Base-by-base conservation (phyloP, 306 rosid species). In the Malus fusca region DNA sequence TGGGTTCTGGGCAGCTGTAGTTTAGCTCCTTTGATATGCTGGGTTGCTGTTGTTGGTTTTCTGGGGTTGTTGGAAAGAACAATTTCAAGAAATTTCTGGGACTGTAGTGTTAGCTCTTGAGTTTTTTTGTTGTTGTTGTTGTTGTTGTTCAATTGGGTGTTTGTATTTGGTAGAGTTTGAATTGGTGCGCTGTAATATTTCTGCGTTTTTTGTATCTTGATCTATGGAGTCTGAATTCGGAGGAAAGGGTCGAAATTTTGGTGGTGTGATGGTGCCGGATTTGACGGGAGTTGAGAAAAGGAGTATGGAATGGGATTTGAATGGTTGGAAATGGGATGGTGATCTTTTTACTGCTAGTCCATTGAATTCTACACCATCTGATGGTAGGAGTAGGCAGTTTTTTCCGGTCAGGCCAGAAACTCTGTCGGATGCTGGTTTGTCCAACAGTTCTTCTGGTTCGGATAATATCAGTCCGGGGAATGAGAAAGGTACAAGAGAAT, bases 311-410 rank as follows among this genome's bases (percentile, higher is more conserved):
- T 94, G 98, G 97, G 88, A 94, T 88, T 84, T 81, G 83, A 94
- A 88, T 62, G 83, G 77, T 31, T 91, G 96, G 97, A 90, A 84
- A 66, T 94, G 96, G 96, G 98, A 90, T 68, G 92, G 97, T 13
- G 84, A 93, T 88, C 97, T 91, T 61, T 93, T 93, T 55, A 69
- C 89, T 46, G 97, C 98, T 30, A 81, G 82, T 55, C 82, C 78
- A 6, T 53, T 87, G 61, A 88, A 71, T 84, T 85, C 90, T 12
- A 86, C 83, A 52, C 86, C 89, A 4, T 78, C 84, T 8, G 86
- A 77, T 70, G 59, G 87, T 42, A 76, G 83, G 71, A 88, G 88
- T 37, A 87, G 78, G 51, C 96, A 89, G 46, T 75, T 87, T 78
- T 82, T 90, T n/a, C 96, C 93, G 42, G 75, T 70, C 25, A 85